These are phyloP conservation scores for Crithidia brevicula DNA, from an alignment of 208 protist genomes.

Conservation along the genomic window DNA sequence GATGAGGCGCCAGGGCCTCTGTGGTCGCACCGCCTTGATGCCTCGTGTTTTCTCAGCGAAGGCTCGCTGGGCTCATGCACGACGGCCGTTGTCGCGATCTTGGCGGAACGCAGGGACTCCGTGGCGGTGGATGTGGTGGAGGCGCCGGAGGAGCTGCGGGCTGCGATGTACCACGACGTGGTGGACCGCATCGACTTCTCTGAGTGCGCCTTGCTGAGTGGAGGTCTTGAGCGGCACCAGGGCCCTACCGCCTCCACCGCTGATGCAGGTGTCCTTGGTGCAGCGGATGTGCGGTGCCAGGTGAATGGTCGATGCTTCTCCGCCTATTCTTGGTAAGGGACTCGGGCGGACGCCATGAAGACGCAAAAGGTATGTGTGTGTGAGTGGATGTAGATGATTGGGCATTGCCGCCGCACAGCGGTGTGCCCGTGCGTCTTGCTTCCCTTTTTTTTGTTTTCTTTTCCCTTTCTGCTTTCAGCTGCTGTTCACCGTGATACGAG, in stretches of 20 bases:
- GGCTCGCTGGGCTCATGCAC: neutral
- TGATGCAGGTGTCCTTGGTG: no score
- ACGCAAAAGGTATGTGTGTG: no score
- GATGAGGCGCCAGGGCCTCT: no score
- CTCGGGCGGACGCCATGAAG: neutral
- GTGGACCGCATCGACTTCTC: slow-evolving; percentile 51
- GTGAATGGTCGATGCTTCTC: slow-evolving; percentile 47
- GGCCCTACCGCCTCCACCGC: neutral
- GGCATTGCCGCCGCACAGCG: no score
- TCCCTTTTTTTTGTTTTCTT: no score
- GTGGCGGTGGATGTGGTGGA: slow-evolving; percentile 40
- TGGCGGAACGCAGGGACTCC: slow-evolving; percentile 35
- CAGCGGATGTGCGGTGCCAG: slow-evolving; percentile 32
- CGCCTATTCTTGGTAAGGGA: slow-evolving; percentile 35
- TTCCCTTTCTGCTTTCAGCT: no score
- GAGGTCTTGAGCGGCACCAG: neutral
- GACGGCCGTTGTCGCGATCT: slow-evolving; percentile 38
- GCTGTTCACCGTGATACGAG: no score
- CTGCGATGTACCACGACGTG: slow-evolving; percentile 52
- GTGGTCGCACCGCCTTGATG: no score
- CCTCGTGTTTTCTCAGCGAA: no score
- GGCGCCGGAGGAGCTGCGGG: slow-evolving; percentile 51
- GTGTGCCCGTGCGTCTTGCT: no score
- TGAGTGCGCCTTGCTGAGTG: slow-evolving; percentile 23
- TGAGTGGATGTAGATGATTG: no score